Evolutionary conservation across 2,329 filamentous ascomycete genomes (phyloP).

Genomic region (Talaromyces sp.): DNA sequence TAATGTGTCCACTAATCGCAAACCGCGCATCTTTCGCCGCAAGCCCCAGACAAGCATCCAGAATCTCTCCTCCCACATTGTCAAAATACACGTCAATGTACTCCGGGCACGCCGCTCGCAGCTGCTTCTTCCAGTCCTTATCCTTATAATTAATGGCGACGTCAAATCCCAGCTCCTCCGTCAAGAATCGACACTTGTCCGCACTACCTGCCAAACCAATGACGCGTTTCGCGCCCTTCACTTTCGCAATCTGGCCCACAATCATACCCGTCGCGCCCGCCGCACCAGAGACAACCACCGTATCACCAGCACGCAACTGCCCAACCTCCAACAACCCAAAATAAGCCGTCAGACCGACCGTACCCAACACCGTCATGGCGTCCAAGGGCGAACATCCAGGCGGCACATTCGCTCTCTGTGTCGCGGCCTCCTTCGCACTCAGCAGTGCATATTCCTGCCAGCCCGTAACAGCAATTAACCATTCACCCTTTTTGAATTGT

Average conservation of each 20-base stretch:
- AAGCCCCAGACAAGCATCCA: constrained; percentile 63
- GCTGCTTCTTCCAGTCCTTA: constrained; percentile 57
- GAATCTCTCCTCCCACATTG: constrained; percentile 69
- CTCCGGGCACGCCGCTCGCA: constrained; percentile 57
- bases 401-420: constrained; percentile 44
- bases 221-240: constrained; percentile 61
- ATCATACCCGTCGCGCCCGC: constrained; percentile 75
- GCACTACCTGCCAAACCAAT: constrained; percentile 64
- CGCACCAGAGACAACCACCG: constrained; percentile 73
- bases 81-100: constrained; percentile 70
- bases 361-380: constrained; percentile 59
- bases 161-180: constrained; percentile 63
- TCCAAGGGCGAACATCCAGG: constrained; percentile 55
- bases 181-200: constrained; percentile 66
- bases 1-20: constrained; percentile 69
- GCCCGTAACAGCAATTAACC: constrained; percentile 54
- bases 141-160: constrained; percentile 68
- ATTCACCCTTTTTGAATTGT: constrained; percentile 35
- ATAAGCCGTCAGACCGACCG: constrained; percentile 72
- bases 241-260: constrained; percentile 73
- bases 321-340: constrained; percentile 70
- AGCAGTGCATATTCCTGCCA: constrained; percentile 67
- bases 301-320: constrained; percentile 65
- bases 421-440: constrained; percentile 46
- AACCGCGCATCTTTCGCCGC: constrained; percentile 63